Percentiles rank a stretch among this genome's conserved stretches.
These are phyloP conservation scores for Orbilia javanica DNA, from an alignment of 2,329 filamentous ascomycete species.

Conservation along the genomic window DNA sequence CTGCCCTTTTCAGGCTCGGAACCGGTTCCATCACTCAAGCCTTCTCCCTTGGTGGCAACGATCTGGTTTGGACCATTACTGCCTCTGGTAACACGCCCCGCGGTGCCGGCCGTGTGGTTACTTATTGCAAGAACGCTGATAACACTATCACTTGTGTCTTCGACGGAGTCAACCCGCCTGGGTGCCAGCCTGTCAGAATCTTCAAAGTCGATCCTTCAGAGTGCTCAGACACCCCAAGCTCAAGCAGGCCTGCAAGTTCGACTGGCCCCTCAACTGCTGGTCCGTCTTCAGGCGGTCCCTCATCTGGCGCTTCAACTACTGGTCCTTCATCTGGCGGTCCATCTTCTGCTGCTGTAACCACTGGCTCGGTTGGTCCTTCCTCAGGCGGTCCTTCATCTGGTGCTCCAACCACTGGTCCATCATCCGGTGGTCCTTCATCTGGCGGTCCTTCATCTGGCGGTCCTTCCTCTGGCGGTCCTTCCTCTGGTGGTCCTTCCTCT, in stretches of 20 bases:
- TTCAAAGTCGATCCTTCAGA: slow-evolving; percentile 28
- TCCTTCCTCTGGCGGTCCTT: too few species aligned
- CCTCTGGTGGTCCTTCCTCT: too few species aligned
- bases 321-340: too few species aligned
- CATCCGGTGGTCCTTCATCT: too few species aligned
- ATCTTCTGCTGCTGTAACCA: too few species aligned
- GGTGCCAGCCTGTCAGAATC: slow-evolving; percentile 16
- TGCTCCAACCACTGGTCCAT: too few species aligned
- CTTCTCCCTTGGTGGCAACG: slow-evolving; percentile 28
- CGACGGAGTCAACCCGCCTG: background rate
- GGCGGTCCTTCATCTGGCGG: too few species aligned
- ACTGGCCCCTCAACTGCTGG: background rate
- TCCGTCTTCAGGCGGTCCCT: too few species aligned
- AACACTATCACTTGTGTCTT: slow-evolving; percentile 38
- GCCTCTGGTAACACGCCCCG: background rate
- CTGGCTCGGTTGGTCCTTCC: too few species aligned
- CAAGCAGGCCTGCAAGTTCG: background rate
- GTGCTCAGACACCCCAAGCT: background rate
- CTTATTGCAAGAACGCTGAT: slow-evolving; percentile 37
- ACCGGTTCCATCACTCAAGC: slow-evolving; percentile 33
- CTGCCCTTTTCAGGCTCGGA: slow-evolving; percentile 38
- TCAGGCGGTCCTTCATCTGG: too few species aligned
- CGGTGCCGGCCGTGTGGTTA: background rate
- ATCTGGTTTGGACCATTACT: slow-evolving; percentile 21
- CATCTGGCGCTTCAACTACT: too few species aligned